These are phyloP conservation scores for Coniochaeta hoffmannii DNA, from an alignment of 2,329 filamentous ascomycete genomes.

Conservation along the genomic window DNA sequence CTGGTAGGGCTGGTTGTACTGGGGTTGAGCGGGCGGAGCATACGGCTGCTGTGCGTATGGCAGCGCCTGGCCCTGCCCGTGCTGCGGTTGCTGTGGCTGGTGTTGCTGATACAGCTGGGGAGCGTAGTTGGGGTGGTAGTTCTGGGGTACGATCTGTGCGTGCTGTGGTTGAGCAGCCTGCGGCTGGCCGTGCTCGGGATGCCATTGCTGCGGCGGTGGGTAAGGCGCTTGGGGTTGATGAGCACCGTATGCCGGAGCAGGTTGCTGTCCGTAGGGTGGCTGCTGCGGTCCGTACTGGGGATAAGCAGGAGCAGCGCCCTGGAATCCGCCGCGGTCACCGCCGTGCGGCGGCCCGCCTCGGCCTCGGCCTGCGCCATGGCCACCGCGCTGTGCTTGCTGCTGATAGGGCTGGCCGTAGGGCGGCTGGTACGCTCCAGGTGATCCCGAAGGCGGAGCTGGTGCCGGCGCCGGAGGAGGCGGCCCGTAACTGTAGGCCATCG, in stretches of 20 bases:
- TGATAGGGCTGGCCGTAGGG: constrained; percentile 30
- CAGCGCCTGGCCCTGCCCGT: constrained; percentile 19
- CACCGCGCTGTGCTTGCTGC: constrained; percentile 22
- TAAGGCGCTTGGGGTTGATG: constrained; percentile 30
- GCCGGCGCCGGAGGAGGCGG: constrained; percentile 41
- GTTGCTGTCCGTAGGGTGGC: constrained; percentile 20
- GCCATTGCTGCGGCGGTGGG: constrained; percentile 33
- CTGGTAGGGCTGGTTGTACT: constrained; percentile 25
- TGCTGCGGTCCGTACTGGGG: constrained; percentile 32
- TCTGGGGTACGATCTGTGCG: constrained; percentile 40
- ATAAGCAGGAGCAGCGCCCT: constrained; percentile 31
- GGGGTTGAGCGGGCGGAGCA: constrained; percentile 15
- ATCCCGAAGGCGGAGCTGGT: constrained; percentile 20
- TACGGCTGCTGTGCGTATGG: constrained; percentile 16
- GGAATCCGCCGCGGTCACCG: constrained; percentile 33
- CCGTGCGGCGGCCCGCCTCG: constrained; percentile 32
- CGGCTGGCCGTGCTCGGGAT: constrained; percentile 32
- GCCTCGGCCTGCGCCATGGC: constrained; percentile 29
- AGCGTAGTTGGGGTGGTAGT: constrained; percentile 53
- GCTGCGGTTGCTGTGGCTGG: constrained; percentile 22
- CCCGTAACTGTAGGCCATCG: constrained; percentile 48
- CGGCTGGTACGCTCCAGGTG: constrained; percentile 28
- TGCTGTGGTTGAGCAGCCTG: constrained; percentile 33
- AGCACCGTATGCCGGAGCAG: constrained; percentile 17
- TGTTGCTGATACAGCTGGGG: constrained; percentile 42